A percentile compares a stretch with the other conserved stretches of the same genome.
Evolutionary conservation across 441 rosid species (phyloP).

Genomic region (Gossypium schwendimanii): DNA sequence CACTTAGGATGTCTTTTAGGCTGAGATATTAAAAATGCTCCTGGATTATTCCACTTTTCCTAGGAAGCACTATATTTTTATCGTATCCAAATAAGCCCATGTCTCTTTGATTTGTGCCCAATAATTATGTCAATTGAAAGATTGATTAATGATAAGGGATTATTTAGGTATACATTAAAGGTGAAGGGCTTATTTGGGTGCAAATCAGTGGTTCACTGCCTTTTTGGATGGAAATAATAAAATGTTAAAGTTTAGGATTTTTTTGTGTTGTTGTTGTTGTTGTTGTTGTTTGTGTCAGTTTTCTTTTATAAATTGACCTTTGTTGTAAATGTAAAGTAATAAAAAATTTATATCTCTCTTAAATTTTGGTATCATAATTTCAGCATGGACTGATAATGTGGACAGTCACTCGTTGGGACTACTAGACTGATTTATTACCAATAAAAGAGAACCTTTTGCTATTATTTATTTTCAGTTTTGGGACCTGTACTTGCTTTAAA

Average conservation of each 20-base stretch:
- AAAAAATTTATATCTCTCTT: neutral
- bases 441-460: neutral
- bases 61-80: neutral
- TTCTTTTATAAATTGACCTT: neutral
- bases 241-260: neutral
- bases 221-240: neutral
- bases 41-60: neutral
- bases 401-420: neutral
- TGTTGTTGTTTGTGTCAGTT: neutral
- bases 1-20: neutral
- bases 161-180: neutral
- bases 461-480: neutral
- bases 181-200: neutral
- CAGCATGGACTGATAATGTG: neutral
- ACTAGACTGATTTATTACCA: neutral
- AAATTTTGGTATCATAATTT: neutral
- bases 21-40: neutral
- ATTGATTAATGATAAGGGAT: neutral
- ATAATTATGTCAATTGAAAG: neutral
- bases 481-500: neutral
- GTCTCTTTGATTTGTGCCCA: neutral
- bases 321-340: neutral
- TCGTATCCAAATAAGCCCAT: neutral
- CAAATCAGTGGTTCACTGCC: neutral
- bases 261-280: neutral